Evolutionary conservation across 1,284 basidiomycete genomes (phyloP).

Genomic region (Ganoderma resinaceum): DNA sequence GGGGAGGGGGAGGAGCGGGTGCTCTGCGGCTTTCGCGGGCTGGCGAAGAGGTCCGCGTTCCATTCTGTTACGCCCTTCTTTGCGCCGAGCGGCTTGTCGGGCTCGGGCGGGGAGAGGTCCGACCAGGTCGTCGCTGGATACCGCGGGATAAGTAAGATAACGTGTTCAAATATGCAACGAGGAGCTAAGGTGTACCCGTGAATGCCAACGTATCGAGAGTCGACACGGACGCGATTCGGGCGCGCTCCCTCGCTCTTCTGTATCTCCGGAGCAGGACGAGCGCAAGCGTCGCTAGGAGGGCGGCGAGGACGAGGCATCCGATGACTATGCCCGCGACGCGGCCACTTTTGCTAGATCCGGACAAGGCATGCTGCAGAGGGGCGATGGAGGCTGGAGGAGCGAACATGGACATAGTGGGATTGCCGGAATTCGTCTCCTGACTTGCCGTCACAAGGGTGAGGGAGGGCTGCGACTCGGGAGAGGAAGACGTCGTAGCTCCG

Average conservation of each 20-base stretch:
- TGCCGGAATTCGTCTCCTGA: too few species aligned
- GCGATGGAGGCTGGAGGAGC: neutral
- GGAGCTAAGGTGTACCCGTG: neutral
- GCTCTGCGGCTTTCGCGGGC: neutral
- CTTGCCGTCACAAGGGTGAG: too few species aligned
- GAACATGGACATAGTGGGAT: neutral
- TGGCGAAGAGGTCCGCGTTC: neutral
- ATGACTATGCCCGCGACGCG: neutral
- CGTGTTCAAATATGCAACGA: too few species aligned
- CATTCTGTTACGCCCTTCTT: neutral
- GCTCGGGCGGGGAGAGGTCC: neutral
- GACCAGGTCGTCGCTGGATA: neutral
- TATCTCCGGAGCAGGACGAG: neutral
- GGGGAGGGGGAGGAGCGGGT: too few species aligned
- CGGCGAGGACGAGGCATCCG: neutral
- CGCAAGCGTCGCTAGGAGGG: neutral
- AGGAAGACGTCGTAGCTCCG: too few species aligned
- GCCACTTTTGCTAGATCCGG: neutral
- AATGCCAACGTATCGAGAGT: neutral
- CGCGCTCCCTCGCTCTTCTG: neutral
- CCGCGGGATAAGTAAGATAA: too few species aligned
- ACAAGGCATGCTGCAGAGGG: neutral
- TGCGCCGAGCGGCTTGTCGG: neutral
- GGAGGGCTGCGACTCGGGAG: too few species aligned
- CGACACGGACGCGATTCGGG: neutral